phyloP scores from a whole-genome alignment of 768 basidiomycete species.

The Roridomyces roridus region DNA sequence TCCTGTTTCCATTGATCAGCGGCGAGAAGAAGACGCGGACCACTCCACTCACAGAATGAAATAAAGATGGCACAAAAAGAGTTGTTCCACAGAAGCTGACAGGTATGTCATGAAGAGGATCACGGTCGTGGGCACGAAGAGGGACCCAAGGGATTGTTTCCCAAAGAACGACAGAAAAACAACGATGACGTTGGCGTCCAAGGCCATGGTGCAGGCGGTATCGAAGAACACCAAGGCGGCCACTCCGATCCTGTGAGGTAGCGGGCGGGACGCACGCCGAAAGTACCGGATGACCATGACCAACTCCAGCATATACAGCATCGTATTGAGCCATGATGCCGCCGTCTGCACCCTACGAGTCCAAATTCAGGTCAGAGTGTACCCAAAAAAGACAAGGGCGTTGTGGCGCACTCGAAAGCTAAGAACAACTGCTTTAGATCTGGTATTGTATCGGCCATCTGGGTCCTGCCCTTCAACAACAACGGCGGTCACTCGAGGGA shows the following conservation, averaged over 20 bases:
- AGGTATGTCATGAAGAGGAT: constrained; percentile 16
- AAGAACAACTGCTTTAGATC: background rate
- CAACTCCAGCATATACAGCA: constrained; percentile 23
- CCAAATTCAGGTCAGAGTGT: background rate
- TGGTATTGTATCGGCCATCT: constrained; percentile 4
- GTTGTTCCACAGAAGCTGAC: constrained; percentile 16
- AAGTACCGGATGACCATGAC: constrained; percentile 21
- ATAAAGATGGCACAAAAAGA: constrained; percentile 21
- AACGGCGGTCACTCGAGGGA: background rate
- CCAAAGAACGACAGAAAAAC: constrained; percentile 9
- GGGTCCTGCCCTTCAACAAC: constrained; percentile 18
- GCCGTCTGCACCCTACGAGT: constrained; percentile 12
- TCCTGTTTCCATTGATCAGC: background rate
- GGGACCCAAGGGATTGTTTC: background rate
- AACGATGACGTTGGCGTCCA: constrained; percentile 9
- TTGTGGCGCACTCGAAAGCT: constrained; percentile 1
- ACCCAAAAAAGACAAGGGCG: background rate
- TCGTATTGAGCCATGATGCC: constrained; percentile 24
- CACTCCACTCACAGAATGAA: constrained; percentile 13
- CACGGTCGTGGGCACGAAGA: background rate
- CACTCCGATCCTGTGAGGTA: constrained; percentile 19
- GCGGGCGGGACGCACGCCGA: constrained; percentile 15
- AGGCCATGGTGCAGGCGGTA: constrained; percentile 20
- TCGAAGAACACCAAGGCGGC: constrained; percentile 20
- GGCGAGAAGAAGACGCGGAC: background rate